These are phyloP conservation scores for Pseudogymnoascus sp. DNA, from an alignment of 2,329 filamentous ascomycete genomes.

Conservation along the genomic window DNA sequence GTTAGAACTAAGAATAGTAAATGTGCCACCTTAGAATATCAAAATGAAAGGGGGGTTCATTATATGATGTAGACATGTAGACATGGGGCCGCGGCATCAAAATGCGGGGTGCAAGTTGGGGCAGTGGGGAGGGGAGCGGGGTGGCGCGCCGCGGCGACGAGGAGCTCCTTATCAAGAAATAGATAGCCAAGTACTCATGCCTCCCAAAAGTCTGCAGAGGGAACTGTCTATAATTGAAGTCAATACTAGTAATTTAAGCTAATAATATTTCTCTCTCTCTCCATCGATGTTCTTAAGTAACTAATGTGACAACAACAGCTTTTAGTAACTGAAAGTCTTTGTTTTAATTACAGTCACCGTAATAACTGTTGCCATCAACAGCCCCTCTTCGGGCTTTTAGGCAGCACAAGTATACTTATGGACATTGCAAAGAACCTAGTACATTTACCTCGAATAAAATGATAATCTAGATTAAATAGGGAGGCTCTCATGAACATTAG, in stretches of 20 bases:
- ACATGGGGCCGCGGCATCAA: not conserved
- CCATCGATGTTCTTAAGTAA: not conserved
- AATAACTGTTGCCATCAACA: not conserved
- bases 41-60: not conserved
- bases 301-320: not conserved
- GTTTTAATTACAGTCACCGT: not conserved
- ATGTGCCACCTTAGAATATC: not conserved
- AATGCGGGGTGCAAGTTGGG: not conserved
- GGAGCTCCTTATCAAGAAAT: not conserved
- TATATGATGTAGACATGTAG: not conserved
- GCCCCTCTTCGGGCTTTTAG: too few relatives aligned
- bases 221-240: too few relatives aligned
- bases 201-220: too few relatives aligned
- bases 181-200: not conserved
- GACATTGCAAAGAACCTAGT: not conserved
- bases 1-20: not conserved
- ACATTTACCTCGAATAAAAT: too few relatives aligned
- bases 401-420: not conserved
- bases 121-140: not conserved
- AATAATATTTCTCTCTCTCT: not conserved
- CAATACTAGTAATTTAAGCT: not conserved
- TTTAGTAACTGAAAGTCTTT: not conserved
- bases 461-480: not conserved
- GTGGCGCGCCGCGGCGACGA: not conserved
- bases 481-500: not conserved